Base-by-base conservation (phyloP, 1,284 basidiomycete species). In the Omphalotus olearius region DNA sequence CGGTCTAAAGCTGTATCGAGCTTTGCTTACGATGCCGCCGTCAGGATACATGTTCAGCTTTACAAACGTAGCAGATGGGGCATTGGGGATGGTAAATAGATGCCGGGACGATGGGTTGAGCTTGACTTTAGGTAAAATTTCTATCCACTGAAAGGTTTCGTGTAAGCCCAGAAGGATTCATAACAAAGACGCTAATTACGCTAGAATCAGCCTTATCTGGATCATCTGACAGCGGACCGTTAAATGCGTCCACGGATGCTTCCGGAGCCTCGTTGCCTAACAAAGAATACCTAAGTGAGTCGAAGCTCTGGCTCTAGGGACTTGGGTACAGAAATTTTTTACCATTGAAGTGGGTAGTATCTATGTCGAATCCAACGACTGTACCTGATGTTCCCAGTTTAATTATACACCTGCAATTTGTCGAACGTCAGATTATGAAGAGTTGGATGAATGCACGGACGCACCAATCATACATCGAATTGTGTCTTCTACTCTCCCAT, bases 11-110 rank as follows among this genome's bases (percentile, higher is more conserved):
- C 13, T 17, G 47, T 52, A 36, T 52, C 25, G 56, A 35, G 9
- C 6, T 14, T 44, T 40, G 72, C 89, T 68, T 64, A 93, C 93
- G 64, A 93, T 91, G 2, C 96, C 96, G 43, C 96, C 97, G 65
- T 99, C 96, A 1, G 96, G 96, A 67, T 94, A 93, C 85, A 97
- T 96, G 61, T 90, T 88, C 39, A 98, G 80, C 69, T 93, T 97
- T 57, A 98, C 83, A 64, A 91, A 92, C 57, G 88, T 95, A 60
- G 83, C 72, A 2, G 72, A 67, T 3, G 68, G 45, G 1, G 82
- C 78, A 3, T 79, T 68, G 14, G 80, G 66, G 45, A 93, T 76
- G 40, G 80, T 80, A 75, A 96, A 98, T 30, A 98, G 76, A 67
- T 98, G 95, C 49, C 88, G 80, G 30, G 87, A 85, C 57, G 79